Percentiles rank a stretch among this genome's conserved stretches.
Evolutionary conservation across 768 basidiomycete genomes (phyloP).

Genomic region (Tylopilus sp.): DNA sequence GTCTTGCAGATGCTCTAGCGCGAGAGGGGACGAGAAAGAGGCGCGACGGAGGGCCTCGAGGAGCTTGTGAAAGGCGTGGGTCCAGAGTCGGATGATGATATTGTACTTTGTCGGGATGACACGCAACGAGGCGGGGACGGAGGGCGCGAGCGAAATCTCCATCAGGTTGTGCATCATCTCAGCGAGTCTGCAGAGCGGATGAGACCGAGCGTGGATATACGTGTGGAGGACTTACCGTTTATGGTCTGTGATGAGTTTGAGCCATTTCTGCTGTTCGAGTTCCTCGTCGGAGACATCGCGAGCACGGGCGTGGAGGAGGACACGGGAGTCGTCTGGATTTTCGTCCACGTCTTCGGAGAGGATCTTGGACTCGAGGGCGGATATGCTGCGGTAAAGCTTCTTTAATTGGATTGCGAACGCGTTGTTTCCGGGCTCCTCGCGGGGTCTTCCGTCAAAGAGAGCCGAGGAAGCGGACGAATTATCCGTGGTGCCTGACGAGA

Average conservation of each 20-base stretch:
- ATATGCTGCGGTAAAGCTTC: slow-evolving; percentile 79
- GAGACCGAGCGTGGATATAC: background rate
- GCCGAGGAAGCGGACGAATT: slow-evolving; percentile 71
- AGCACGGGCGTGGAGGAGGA: slow-evolving; percentile 34
- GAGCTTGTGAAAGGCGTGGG: slow-evolving; percentile 83
- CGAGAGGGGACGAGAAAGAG: slow-evolving; percentile 58
- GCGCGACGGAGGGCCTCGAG: slow-evolving; percentile 88
- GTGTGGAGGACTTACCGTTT: slow-evolving; percentile 59
- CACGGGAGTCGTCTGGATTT: slow-evolving; percentile 39
- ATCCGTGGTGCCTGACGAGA: slow-evolving; percentile 72
- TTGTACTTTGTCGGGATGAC: slow-evolving; percentile 93
- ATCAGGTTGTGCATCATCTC: slow-evolving; percentile 90
- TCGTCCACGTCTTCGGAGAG: slow-evolving; percentile 59
- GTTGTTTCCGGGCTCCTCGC: slow-evolving; percentile 57
- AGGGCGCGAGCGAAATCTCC: slow-evolving; percentile 78
- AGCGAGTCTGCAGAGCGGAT: slow-evolving; percentile 59
- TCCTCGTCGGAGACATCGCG: slow-evolving; percentile 47
- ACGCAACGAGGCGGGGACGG: slow-evolving; percentile 83
- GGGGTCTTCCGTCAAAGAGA: slow-evolving; percentile 54
- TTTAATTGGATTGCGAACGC: slow-evolving; percentile 76
- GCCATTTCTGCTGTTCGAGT: slow-evolving; percentile 73
- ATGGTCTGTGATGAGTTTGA: slow-evolving; percentile 69
- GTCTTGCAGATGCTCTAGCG: slow-evolving; percentile 89
- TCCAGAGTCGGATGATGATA: slow-evolving; percentile 92
- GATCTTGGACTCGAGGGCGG: slow-evolving; percentile 73